Evolutionary conservation across 2,329 filamentous ascomycete genomes (phyloP).

Genomic region (Purpureocillium lavendulum): DNA sequence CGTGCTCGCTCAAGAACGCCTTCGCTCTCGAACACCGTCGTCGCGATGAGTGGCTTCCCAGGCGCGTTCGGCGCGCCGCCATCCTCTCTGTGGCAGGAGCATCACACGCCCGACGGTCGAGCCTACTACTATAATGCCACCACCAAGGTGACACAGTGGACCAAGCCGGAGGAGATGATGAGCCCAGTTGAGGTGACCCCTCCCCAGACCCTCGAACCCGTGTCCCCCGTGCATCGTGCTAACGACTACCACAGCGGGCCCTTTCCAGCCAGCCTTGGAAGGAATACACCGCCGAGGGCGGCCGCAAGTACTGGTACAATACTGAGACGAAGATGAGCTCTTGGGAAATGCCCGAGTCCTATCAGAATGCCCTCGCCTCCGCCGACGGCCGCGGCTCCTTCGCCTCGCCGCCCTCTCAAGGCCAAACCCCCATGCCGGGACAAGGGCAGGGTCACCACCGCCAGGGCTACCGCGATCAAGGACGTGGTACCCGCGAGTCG

Average conservation of each 20-base stretch:
- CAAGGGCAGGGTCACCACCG: slow-evolving; percentile 28
- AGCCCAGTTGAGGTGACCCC: slow-evolving; percentile 63
- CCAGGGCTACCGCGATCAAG: slow-evolving; percentile 26
- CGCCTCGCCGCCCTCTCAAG: background rate
- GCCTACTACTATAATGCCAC: slow-evolving; percentile 84
- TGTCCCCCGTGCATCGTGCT: background rate
- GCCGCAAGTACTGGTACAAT: slow-evolving; percentile 93
- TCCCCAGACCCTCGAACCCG: background rate
- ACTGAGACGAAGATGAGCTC: slow-evolving; percentile 84
- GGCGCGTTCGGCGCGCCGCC: slow-evolving; percentile 37
- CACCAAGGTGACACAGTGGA: slow-evolving; percentile 89
- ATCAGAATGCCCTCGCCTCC: slow-evolving; percentile 65
- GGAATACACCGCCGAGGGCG: slow-evolving; percentile 79
- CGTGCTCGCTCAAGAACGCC: background rate
- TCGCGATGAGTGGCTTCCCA: slow-evolving; percentile 50
- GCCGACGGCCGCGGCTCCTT: slow-evolving; percentile 17
- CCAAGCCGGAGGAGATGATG: slow-evolving; percentile 87
- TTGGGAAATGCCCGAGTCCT: slow-evolving; percentile 86
- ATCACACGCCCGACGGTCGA: slow-evolving; percentile 71
- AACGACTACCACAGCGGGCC: slow-evolving; percentile 51
- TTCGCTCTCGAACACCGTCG: background rate
- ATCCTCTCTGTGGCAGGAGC: slow-evolving; percentile 66
- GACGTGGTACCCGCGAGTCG: slow-evolving; percentile 21
- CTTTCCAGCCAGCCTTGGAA: slow-evolving; percentile 83
- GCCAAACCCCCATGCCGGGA: background rate